Evolutionary conservation across 441 rosid genomes (phyloP).

Genomic region (Gossypium lobatum): DNA sequence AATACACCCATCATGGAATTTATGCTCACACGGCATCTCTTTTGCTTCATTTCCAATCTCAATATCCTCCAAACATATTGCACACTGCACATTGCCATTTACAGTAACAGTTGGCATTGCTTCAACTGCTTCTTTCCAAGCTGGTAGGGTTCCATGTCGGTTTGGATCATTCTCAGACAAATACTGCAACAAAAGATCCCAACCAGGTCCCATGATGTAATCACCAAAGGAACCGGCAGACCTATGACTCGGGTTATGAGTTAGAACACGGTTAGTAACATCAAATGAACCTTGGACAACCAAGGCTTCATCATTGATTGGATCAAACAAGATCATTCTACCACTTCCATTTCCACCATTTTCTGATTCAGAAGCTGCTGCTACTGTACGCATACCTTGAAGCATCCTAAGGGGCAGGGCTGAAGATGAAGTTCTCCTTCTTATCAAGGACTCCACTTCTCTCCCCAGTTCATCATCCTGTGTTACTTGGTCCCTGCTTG

Average conservation of each 20-base stretch:
- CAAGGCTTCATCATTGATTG: constrained; percentile 37
- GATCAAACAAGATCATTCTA: constrained; percentile 36
- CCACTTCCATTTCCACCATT: constrained; percentile 21
- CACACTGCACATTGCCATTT: constrained; percentile 40
- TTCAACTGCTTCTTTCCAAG: constrained; percentile 48
- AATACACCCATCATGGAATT: constrained; percentile 57
- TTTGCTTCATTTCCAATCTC: constrained; percentile 46
- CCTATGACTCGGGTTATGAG: constrained; percentile 14
- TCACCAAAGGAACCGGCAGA: constrained; percentile 35
- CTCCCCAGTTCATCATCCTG: constrained; percentile 27
- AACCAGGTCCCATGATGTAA: constrained; percentile 66
- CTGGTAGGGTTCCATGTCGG: constrained; percentile 65
- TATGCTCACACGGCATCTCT: constrained; percentile 73
- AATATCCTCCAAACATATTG: constrained; percentile 52
- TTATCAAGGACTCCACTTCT: constrained; percentile 30
- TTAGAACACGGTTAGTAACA: constrained; percentile 1
- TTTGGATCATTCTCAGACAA: constrained; percentile 66
- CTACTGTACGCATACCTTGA: constrained; percentile 30
- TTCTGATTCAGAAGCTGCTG: constrained; percentile 17
- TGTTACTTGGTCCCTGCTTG: constrained; percentile 17
- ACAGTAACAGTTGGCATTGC: constrained; percentile 52
- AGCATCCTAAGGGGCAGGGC: constrained; percentile 19
- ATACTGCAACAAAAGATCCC: constrained; percentile 66
- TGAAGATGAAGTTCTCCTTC: constrained; percentile 20
- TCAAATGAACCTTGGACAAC: constrained; percentile 31